Conservation (phyloP, 176 grass and related monocot genomes). For the Phoenix dactylifera region DNA sequence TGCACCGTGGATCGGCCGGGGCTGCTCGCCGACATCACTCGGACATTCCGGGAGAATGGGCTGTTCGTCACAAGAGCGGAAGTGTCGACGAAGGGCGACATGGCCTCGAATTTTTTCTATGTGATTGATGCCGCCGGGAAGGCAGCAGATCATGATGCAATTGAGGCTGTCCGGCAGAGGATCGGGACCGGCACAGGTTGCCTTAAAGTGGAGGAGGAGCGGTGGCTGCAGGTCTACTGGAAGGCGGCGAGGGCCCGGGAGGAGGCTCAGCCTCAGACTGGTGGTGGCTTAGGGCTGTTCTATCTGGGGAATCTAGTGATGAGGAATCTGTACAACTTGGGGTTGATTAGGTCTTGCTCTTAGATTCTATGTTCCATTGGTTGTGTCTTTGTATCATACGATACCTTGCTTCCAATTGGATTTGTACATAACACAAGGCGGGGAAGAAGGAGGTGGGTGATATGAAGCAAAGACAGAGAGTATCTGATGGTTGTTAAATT, state of each 20-base stretch:
- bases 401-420: background rate
- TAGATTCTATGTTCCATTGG: background rate
- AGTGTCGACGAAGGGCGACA: conserved; percentile 3
- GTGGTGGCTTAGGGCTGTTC: background rate
- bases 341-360: conserved; percentile 6
- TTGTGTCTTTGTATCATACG: background rate
- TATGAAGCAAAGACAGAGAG: no score
- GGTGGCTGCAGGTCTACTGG: background rate
- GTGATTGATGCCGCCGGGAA: conserved; percentile 1
- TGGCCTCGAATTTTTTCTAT: conserved; percentile 8
- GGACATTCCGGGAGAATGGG: conserved; percentile 16
- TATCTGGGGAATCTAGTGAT: background rate
- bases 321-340: conserved; percentile 9
- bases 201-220: conserved; percentile 16
- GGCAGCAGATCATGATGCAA: background rate
- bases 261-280: background rate
- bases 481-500: no score
- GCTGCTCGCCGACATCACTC: conserved; percentile 4
- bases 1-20: conserved; percentile 7
- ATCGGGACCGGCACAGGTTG: background rate
- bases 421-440: no score
- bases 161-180: conserved; percentile 6
- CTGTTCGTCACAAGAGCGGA: conserved; percentile 2
- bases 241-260: background rate
- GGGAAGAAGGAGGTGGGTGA: no score